phyloP scores from a whole-genome alignment of 2,329 filamentous ascomycete genomes.

The Trichophyton equinum region DNA sequence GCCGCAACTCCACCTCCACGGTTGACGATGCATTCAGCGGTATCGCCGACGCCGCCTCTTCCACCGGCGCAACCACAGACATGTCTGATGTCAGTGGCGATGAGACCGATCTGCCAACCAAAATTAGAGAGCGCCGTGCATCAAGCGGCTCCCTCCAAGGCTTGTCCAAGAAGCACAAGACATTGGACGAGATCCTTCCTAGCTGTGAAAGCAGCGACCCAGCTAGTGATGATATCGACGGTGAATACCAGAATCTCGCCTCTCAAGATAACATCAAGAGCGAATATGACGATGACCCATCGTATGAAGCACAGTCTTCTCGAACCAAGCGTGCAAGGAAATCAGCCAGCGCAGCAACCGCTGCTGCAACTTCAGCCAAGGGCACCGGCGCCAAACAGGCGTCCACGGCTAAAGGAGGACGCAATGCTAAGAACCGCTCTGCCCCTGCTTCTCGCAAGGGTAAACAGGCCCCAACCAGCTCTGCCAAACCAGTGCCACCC shows the following conservation, averaged over 20 bases:
- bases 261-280: slow-evolving; percentile 42
- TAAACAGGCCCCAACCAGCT: slow-evolving; percentile 20
- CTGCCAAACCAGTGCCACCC: slow-evolving; percentile 43
- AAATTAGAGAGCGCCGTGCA: slow-evolving; percentile 13
- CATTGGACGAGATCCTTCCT: slow-evolving; percentile 41
- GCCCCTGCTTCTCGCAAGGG: slow-evolving; percentile 27
- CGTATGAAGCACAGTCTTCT: slow-evolving; percentile 28
- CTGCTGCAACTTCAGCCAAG: slow-evolving; percentile 20
- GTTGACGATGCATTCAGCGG: slow-evolving; percentile 89
- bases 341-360: slow-evolving; percentile 21
- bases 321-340: slow-evolving; percentile 45
- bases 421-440: slow-evolving; percentile 14
- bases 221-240: slow-evolving; percentile 50
- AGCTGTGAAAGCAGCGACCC: slow-evolving; percentile 47
- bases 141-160: slow-evolving; percentile 35
- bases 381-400: slow-evolving; percentile 7
- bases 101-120: slow-evolving; percentile 35
- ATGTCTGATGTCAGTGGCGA: slow-evolving; percentile 51
- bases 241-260: slow-evolving; percentile 42
- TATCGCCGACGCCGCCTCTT: slow-evolving; percentile 70
- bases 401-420: slow-evolving; percentile 13
- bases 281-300: slow-evolving; percentile 37
- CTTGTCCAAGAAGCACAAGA: slow-evolving; percentile 37
- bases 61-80: slow-evolving; percentile 72
- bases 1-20: slow-evolving; percentile 84